Evolutionary conservation across 2,329 filamentous ascomycete genomes (phyloP), one percentile per base, ranked within the genome.

Genomic region (Pseudogymnoascus sp.): DNA sequence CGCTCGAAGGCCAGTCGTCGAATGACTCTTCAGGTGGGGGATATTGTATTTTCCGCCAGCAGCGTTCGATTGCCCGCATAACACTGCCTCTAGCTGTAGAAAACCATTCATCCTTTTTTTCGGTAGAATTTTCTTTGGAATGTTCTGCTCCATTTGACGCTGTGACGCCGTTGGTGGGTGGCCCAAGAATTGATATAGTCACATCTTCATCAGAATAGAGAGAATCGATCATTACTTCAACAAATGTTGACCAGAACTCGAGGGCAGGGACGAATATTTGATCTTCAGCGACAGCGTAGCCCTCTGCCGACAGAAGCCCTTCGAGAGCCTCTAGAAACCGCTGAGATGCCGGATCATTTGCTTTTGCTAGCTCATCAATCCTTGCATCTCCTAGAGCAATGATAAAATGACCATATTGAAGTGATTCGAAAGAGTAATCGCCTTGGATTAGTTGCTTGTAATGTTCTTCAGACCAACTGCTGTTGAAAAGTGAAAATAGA

Each of bases 231-330:
- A 85, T 78, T 11, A 83, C 82, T 72, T 91, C 89, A 5, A 89
- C 83, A 70, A 87, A 91, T 1, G 83, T 86, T 16, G 83, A 87
- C 90, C 90, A 94, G 70, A 94, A 93, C 67, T 94, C 89, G 12
- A 93, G 79, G 1, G 86, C 83, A 1, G 85, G 82, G 0, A 89
- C 82, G 61, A 90, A 91, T 9, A 91, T 83, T 64, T 84, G 85
- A 67, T 94, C 88, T 61, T 93, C 89, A 3, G 81, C 81, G 1
- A 86, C 85, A 1, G 88, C 83, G 66, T 84, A 81, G 1, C 89
- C 89, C 11, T 84, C 77, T 11, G 85, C 81, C 18, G 80, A 80
- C 22, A 92, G 76, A 4, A 94, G 78, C 3, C 84, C 83, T 63
- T 81, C 83, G n/a, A 90, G 76, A 34, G 78, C 81, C 2, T 75